Conservation (phyloP, 345 rosid genomes). For the Arabis alpina region DNA sequence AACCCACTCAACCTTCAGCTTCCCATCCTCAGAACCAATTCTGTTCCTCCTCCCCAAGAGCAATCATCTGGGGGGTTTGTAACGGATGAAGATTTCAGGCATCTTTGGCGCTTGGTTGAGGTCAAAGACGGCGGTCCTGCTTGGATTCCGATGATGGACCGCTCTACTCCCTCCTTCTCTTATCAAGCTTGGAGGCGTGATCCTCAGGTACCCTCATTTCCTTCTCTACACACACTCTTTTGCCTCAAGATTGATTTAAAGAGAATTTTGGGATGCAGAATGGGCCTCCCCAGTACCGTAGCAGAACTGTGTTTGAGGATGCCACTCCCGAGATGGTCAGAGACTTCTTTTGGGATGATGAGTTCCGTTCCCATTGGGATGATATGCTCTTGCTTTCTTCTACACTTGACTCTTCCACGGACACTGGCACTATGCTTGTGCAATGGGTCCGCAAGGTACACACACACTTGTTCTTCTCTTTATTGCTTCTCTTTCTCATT, state of each 20-base stretch:
- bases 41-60: no score
- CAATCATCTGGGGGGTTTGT: conserved; percentile 46
- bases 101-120: conserved; percentile 74
- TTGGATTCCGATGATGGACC: conserved; percentile 98
- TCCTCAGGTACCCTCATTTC: conserved; percentile 56
- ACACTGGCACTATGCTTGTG: conserved; percentile 79
- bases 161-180: conserved; percentile 65
- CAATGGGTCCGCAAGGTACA: conserved; percentile 94
- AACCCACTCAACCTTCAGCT: conserved; percentile 64
- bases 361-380: conserved; percentile 81
- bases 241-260: no score
- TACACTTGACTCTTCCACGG: conserved; percentile 69
- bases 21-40: conserved; percentile 50
- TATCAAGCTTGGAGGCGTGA: conserved; percentile 97
- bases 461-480: neutral
- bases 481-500: conserved; percentile 14
- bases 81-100: conserved; percentile 65
- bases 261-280: conserved; percentile 35
- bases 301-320: conserved; percentile 85
- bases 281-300: conserved; percentile 93
- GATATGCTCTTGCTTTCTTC: conserved; percentile 73
- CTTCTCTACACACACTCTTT: neutral
- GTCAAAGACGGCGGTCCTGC: conserved; percentile 90
- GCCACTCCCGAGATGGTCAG: conserved; percentile 86
- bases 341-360: conserved; percentile 99